Conservation (phyloP, 148 eudicot species). For the Limonium bicolor region DNA sequence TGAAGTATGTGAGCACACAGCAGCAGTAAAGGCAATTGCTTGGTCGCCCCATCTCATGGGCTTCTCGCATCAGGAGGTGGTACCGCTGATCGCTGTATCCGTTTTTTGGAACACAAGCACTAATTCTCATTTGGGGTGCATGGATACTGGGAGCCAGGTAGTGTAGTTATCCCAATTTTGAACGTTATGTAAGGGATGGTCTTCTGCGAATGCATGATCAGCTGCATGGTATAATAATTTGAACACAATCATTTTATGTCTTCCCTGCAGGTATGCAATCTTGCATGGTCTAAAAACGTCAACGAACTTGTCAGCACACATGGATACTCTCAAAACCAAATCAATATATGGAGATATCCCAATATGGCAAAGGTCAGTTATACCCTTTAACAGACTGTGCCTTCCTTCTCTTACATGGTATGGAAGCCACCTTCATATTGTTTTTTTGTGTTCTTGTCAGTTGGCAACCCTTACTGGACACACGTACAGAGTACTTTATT, state of each 20-base stretch:
- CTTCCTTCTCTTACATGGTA: not conserved
- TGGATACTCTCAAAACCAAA: conserved; percentile 88
- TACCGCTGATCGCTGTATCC: conserved; percentile 85
- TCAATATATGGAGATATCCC: conserved; percentile 91
- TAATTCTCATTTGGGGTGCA: conserved; percentile 70
- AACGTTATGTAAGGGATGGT: not conserved
- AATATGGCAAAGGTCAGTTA: conserved; percentile 97
- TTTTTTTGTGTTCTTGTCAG: conserved; percentile 16
- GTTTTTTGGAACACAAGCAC: conserved; percentile 94
- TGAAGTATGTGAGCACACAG: conserved; percentile 85
- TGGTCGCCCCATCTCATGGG: conserved; percentile 98
- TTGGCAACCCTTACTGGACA: conserved; percentile 81
- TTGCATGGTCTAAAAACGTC: conserved; percentile 85
- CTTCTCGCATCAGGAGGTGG: conserved; percentile 98
- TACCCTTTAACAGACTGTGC: not conserved
- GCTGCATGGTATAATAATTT: not conserved
- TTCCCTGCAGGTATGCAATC: conserved; percentile 69
- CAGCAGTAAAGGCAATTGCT: conserved; percentile 96
- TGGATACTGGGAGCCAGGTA: conserved; percentile 98
- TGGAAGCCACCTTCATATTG: not conserved
- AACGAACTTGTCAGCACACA: conserved; percentile 96
- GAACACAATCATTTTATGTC: not conserved
- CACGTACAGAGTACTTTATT: conserved; percentile 70
- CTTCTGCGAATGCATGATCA: not conserved
- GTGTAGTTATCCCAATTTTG: not conserved